Evolutionary conservation across 768 basidiomycete species (phyloP).

Genomic region (Clitopilus hobsonii): DNA sequence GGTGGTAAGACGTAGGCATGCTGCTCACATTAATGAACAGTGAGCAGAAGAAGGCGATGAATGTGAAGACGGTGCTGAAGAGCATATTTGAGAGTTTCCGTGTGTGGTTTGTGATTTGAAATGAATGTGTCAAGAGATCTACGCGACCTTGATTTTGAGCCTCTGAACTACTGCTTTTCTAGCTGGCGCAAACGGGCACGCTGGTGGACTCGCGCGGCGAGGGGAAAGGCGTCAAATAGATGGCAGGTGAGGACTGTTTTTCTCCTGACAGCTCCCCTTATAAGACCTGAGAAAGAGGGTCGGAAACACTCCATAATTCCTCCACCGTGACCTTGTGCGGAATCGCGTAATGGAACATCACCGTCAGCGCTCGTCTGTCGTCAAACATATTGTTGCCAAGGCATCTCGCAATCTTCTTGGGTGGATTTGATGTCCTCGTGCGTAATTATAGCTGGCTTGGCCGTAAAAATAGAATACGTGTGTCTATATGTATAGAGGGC

Average conservation of each 20-base stretch:
- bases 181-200: not conserved
- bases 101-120: constrained; percentile 27
- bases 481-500: no score
- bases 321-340: not conserved
- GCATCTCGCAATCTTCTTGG: not conserved
- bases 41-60: constrained; percentile 28
- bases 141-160: constrained; percentile 1
- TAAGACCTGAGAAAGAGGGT: not conserved
- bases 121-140: not conserved
- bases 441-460: no score
- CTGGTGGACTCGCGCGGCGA: not conserved
- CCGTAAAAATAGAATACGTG: no score
- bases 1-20: constrained; percentile 26
- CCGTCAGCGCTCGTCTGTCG: not conserved
- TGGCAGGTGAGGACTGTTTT: not conserved
- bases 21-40: constrained; percentile 30
- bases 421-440: not conserved
- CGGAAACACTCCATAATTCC: not conserved
- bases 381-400: not conserved
- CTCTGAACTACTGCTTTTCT: constrained; percentile 6
- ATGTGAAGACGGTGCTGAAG: constrained; percentile 22
- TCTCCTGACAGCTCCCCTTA: not conserved
- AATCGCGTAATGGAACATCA: not conserved
- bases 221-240: not conserved
- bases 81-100: constrained; percentile 20